phyloP scores from a whole-genome alignment of 2,329 filamentous ascomycete genomes.

The Curvularia spicifera region DNA sequence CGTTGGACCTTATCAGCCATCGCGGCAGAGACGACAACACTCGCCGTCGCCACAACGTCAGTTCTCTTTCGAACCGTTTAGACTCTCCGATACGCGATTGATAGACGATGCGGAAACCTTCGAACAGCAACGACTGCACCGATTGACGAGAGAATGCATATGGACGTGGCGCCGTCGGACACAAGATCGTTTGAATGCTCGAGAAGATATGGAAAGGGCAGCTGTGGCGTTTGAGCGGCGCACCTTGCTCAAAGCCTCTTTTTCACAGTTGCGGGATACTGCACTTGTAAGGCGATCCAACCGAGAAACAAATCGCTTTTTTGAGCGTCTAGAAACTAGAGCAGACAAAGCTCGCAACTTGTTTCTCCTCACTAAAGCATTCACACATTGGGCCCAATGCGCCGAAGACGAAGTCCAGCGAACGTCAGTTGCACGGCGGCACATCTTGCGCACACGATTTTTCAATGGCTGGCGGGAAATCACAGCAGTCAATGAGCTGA shows the following conservation, averaged over 20 bases:
- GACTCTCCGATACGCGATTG: slow-evolving; percentile 59
- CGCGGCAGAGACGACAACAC: slow-evolving; percentile 15
- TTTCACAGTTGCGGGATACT: slow-evolving; percentile 51
- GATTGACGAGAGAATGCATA: slow-evolving; percentile 42
- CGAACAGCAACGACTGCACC: slow-evolving; percentile 39
- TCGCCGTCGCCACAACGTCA: slow-evolving; percentile 21
- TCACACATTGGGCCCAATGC: slow-evolving; percentile 72
- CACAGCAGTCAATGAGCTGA: slow-evolving; percentile 65
- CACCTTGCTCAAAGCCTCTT: slow-evolving; percentile 60
- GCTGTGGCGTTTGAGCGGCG: slow-evolving; percentile 58
- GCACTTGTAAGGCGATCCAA: slow-evolving; percentile 48
- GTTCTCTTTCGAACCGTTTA: slow-evolving; percentile 51
- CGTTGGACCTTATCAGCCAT: slow-evolving; percentile 18
- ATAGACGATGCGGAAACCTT: slow-evolving; percentile 57
- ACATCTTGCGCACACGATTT: slow-evolving; percentile 71
- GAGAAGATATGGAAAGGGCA: slow-evolving; percentile 33
- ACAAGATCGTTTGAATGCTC: slow-evolving; percentile 13
- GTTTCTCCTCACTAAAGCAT: slow-evolving; percentile 68
- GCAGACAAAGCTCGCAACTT: slow-evolving; percentile 69
- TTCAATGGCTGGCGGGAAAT: slow-evolving; percentile 74
- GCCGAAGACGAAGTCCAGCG: slow-evolving; percentile 69
- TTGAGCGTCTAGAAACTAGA: slow-evolving; percentile 62
- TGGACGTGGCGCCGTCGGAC: slow-evolving; percentile 58
- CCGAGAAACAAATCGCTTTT: slow-evolving; percentile 60
- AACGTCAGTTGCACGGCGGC: slow-evolving; percentile 71